Conservation (phyloP, 306 rosid genomes). For the Arachis hypogaea region DNA sequence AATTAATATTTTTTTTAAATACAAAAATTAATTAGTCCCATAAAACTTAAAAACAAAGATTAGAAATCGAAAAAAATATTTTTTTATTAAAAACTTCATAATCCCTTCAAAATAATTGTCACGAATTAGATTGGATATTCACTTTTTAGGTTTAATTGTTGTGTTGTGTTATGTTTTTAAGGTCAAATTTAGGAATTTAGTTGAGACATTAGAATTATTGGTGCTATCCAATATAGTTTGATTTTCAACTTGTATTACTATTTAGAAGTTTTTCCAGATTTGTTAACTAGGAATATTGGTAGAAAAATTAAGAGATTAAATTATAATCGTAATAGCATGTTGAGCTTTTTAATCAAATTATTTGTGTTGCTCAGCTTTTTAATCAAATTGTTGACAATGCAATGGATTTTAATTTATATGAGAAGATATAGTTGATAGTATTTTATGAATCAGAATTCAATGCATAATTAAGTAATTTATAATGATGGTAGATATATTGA, state of each 20-base stretch:
- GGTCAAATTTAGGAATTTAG: not conserved
- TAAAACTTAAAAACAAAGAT: too few relatives aligned
- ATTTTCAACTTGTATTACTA: not conserved
- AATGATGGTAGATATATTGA: too few relatives aligned
- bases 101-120: too few relatives aligned
- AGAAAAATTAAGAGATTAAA: not conserved
- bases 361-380: not conserved
- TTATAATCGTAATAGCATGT: not conserved
- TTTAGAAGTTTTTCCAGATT: not conserved
- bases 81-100: too few relatives aligned
- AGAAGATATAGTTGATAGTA: not conserved
- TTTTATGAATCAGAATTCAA: too few relatives aligned
- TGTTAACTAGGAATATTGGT: not conserved
- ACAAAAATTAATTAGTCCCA: too few relatives aligned
- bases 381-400: slow-evolving; percentile 6
- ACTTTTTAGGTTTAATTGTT: not conserved
- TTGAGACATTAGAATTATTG: not conserved
- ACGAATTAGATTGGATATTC: too few relatives aligned
- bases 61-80: too few relatives aligned
- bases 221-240: not conserved
- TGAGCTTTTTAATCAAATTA: slow-evolving; percentile 3
- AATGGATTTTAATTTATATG: not conserved
- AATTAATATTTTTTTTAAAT: too few relatives aligned
- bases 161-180: not conserved
- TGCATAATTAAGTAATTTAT: too few relatives aligned